Conservation (phyloP, 2,329 filamentous ascomycete species). For the Phyllosticta ampelicida region DNA sequence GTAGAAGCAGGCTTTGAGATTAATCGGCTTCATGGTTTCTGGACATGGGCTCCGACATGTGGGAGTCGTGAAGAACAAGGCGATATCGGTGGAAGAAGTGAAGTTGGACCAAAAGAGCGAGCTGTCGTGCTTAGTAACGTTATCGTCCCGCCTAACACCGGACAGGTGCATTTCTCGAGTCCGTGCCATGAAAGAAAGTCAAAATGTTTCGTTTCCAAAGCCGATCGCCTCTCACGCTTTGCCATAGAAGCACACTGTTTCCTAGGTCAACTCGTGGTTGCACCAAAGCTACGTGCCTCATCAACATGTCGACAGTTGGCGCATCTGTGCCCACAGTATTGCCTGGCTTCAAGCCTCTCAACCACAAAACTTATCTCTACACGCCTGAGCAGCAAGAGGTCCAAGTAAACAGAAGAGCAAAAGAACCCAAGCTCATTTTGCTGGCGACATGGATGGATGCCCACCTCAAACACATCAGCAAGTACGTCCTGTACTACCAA, state of each 20-base stretch:
- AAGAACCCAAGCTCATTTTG: conserved; percentile 19
- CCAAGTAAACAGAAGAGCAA: not conserved
- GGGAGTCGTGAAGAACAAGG: too few relatives aligned
- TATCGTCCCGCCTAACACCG: not conserved
- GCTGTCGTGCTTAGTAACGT: not conserved
- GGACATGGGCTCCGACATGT: too few relatives aligned
- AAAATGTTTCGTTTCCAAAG: not conserved
- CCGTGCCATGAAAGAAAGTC: not conserved
- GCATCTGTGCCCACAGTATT: conserved; percentile 13
- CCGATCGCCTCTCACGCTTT: not conserved
- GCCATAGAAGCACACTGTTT: not conserved
- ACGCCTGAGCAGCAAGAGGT: conserved; percentile 13
- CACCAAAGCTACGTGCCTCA: not conserved
- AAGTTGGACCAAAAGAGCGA: not conserved
- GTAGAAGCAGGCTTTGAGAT: too few relatives aligned
- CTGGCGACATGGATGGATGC: conserved; percentile 27
- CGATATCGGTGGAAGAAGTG: too few relatives aligned
- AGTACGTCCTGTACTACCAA: conserved; percentile 25
- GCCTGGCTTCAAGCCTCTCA: conserved; percentile 22
- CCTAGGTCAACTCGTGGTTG: not conserved
- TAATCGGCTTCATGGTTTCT: too few relatives aligned
- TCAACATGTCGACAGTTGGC: not conserved
- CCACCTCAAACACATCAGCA: conserved; percentile 25
- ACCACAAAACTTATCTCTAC: conserved; percentile 25
- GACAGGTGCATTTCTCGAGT: not conserved